Percentiles rank a stretch among this genome's conserved stretches.
Conservation (phyloP, 2,329 filamentous ascomycete genomes). For the Septoria linicola region DNA sequence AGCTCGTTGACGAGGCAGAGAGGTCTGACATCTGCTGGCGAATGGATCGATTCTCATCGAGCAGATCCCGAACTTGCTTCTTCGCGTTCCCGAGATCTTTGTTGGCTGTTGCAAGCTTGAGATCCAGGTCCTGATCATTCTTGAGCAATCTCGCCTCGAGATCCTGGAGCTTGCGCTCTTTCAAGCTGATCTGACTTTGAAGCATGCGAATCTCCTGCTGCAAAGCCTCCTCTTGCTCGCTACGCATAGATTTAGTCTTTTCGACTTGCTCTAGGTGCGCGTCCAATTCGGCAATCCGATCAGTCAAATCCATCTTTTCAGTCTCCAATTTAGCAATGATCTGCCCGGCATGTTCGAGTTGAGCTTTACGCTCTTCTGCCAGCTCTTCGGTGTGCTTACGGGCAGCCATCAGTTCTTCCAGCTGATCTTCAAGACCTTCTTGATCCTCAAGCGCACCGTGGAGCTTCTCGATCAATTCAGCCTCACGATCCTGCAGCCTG, state of each 20-base stretch:
- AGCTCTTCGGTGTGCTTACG: conserved; percentile 88
- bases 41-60: conserved; percentile 76
- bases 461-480: conserved; percentile 89
- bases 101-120: conserved; percentile 73
- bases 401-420: conserved; percentile 82
- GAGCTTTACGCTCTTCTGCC: conserved; percentile 71
- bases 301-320: conserved; percentile 75
- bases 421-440: conserved; percentile 86
- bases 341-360: conserved; percentile 86
- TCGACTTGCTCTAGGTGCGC: conserved; percentile 68
- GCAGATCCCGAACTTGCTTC: conserved; percentile 71
- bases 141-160: conserved; percentile 80
- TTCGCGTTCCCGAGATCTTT: conserved; percentile 77
- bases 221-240: conserved; percentile 71
- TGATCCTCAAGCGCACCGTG: conserved; percentile 90
- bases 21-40: conserved; percentile 83
- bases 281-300: conserved; percentile 68
- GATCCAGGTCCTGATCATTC: conserved; percentile 82
- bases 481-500: conserved; percentile 86
- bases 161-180: conserved; percentile 86
- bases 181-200: conserved; percentile 81
- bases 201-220: conserved; percentile 86
- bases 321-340: conserved; percentile 83
- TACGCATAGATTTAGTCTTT: conserved; percentile 68
- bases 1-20: conserved; percentile 87